Base-by-base conservation (phyloP, 331 rosid species). In the Saraca asoca region DNA sequence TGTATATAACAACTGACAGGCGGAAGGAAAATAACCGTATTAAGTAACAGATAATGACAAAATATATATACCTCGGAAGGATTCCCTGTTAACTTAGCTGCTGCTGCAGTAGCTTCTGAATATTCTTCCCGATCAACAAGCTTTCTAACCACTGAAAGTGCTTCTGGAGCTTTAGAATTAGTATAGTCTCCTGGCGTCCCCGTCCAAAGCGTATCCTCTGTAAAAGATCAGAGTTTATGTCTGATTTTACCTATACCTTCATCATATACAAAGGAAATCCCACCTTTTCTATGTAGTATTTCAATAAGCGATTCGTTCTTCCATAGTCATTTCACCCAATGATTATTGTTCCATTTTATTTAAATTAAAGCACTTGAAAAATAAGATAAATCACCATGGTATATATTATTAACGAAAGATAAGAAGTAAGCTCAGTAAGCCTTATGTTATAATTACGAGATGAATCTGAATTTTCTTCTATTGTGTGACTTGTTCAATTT, bases 151-250 rank as follows among this genome's bases (percentile, higher is more conserved):
- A 66, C 77, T 9, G 72, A 39, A 19, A 89, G 83, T 13, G 85
- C 87, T 64, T 56, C 59, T 8, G 91, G 91, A 54, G 91, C 91
- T n/a, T 71, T 55, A n/a, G 83, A 54, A 34, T 87, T 65, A 17
- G 89, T 84, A 15, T 89, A 89, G 50, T 74, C 59, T 7, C 83
- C 86, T 4, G 96, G 96, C 0, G 75, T 79, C 49, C 96, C 96
- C 13, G 96, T 89, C 94, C 94, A 89, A 15, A 89, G 89, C 12
- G 96, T 89, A 49, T 89, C 96, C 82, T 89, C 96, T 89, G 16
- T 17, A 12, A 20, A 18, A 69, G 49, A 41, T 64, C 33, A 49
- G 48, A 46, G 5, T n/a, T 0, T 16, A 17, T 15, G 13, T 7
- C 12, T 33, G 11, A 33, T 3, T 24, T 24, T 24, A 3, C 31